Conservation (phyloP, 2,329 filamentous ascomycete genomes). For the Chaetomium sp. region DNA sequence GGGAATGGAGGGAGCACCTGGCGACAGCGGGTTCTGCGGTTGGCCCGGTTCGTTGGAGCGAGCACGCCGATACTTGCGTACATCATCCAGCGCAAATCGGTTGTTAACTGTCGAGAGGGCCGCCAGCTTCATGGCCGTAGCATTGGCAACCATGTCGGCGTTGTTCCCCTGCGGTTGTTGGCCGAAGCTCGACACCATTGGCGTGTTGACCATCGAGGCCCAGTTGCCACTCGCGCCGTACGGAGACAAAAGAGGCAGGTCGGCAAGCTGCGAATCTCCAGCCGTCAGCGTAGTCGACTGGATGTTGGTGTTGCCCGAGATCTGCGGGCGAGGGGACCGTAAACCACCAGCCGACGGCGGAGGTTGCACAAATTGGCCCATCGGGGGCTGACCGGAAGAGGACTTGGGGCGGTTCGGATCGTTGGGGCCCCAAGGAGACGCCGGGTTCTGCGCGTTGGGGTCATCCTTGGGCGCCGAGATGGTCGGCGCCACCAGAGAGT, state of each 20-base stretch:
- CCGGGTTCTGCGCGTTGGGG: conserved; percentile 64
- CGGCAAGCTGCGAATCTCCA: conserved; percentile 66
- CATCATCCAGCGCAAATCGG: conserved; percentile 93
- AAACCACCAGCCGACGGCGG: conserved; percentile 71
- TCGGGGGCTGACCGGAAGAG: conserved; percentile 76
- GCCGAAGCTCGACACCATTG: conserved; percentile 87
- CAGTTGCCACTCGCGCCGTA: conserved; percentile 86
- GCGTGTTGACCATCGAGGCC: conserved; percentile 98
- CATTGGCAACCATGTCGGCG: conserved; percentile 97
- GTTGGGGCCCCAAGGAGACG: conserved; percentile 75
- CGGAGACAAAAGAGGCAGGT: conserved; percentile 84
- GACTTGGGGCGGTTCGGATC: conserved; percentile 70
- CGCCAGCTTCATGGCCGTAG: conserved; percentile 97
- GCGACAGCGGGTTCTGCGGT: conserved; percentile 65
- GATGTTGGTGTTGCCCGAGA: conserved; percentile 68
- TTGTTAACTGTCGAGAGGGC: conserved; percentile 98
- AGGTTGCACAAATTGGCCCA: conserved; percentile 94
- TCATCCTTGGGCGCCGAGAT: conserved; percentile 73
- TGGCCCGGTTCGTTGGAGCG: conserved; percentile 78
- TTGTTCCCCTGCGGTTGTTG: conserved; percentile 57
- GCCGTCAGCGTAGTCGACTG: conserved; percentile 82
- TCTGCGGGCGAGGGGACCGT: conserved; percentile 75
- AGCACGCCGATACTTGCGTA: conserved; percentile 90
- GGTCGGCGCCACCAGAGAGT: conserved; percentile 72
- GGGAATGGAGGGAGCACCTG: conserved; percentile 66